Percentiles rank a stretch among this genome's conserved stretches.
Conservation (phyloP, 306 rosid species). For the Fragaria vesca region DNA sequence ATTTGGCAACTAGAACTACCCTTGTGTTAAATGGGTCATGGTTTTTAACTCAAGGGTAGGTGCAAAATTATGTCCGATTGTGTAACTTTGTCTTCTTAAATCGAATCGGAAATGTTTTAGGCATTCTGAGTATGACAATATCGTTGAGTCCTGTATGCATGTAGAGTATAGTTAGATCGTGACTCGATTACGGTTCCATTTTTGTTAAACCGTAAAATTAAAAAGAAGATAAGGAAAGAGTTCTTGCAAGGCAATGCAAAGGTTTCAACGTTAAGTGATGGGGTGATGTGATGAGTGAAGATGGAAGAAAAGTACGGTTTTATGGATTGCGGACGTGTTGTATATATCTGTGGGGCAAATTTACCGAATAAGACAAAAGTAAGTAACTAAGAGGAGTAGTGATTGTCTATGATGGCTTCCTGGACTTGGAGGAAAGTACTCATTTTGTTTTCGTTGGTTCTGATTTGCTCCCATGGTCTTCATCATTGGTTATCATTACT, state of each 20-base stretch:
- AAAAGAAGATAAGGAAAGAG: neutral
- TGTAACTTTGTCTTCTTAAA: neutral
- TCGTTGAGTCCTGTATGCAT: too few relatives aligned
- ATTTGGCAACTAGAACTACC: neutral
- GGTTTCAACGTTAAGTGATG: slow-evolving; percentile 9
- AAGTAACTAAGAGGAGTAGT: slow-evolving; percentile 12
- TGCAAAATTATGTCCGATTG: too few relatives aligned
- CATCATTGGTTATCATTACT: slow-evolving; percentile 10
- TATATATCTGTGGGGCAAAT: slow-evolving; percentile 13
- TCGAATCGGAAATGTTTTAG: too few relatives aligned
- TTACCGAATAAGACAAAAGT: neutral
- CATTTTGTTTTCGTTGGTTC: slow-evolving; percentile 44
- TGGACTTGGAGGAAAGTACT: slow-evolving; percentile 28
- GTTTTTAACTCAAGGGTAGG: too few relatives aligned
- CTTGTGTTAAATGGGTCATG: too few relatives aligned
- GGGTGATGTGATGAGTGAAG: neutral
- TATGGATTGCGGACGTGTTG: neutral
- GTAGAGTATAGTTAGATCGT: too few relatives aligned
- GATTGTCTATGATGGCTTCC: slow-evolving; percentile 40
- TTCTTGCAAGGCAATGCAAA: neutral
- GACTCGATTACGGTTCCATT: too few relatives aligned
- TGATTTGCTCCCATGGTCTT: slow-evolving; percentile 27
- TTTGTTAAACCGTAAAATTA: too few relatives aligned
- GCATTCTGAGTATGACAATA: too few relatives aligned
- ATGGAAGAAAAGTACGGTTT: neutral